Evolutionary conservation across 78 protist genomes (phyloP).

Genomic region (Trichosphaerium sp.): DNA sequence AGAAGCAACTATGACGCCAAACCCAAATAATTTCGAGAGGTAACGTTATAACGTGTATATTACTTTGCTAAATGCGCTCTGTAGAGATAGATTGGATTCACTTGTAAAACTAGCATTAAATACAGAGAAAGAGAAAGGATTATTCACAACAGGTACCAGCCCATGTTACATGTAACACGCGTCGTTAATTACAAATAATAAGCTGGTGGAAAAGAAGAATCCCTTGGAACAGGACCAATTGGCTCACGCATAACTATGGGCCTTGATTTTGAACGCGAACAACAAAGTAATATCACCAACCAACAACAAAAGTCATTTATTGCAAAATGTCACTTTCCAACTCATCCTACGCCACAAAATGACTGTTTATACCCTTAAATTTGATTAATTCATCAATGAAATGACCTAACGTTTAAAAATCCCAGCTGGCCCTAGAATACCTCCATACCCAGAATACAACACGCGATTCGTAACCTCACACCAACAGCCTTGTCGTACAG

Average conservation of each 20-base stretch:
- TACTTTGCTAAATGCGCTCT: not conserved
- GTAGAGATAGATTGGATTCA: no score
- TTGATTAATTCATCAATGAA: conserved; percentile 12
- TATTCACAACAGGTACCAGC: not conserved
- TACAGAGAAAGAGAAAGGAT: conserved; percentile 7
- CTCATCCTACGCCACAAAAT: no score
- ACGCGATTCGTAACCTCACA: conserved; percentile 60
- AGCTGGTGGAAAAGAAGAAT: not conserved
- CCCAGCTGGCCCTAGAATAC: not conserved
- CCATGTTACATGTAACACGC: not conserved
- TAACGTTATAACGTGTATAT: conserved; percentile 9
- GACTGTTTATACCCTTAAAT: conserved; percentile 1
- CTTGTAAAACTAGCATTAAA: not conserved
- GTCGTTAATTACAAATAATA: not conserved
- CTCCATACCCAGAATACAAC: not conserved
- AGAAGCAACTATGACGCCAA: conserved; percentile 40
- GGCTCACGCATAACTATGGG: no score
- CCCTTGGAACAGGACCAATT: no score
- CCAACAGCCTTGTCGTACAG: conserved; percentile 56
- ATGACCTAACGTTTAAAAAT: not conserved
- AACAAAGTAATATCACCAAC: no score
- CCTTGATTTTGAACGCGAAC: no score
- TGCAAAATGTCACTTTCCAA: no score
- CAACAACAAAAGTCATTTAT: no score
- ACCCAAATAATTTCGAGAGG: conserved; percentile 17